phyloP scores from a whole-genome alignment of 2,329 filamentous ascomycete species.

The Aspergillus viridinutans region DNA sequence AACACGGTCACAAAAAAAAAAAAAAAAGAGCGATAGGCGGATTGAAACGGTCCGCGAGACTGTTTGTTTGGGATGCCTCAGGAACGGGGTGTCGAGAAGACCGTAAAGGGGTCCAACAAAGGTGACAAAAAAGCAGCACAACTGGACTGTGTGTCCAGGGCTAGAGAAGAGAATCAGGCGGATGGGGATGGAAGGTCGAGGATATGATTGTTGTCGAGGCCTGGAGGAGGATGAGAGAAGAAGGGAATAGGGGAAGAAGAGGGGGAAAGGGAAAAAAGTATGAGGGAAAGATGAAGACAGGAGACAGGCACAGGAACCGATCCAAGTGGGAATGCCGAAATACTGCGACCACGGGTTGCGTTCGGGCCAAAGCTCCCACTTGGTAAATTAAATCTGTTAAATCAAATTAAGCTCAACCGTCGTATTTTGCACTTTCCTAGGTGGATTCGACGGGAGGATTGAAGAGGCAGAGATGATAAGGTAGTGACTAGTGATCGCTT shows the following conservation, averaged over 20 bases:
- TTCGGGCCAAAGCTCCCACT: constrained; percentile 1
- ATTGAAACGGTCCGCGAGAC: neutral
- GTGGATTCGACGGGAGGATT: neutral
- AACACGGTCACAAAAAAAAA: constrained; percentile 23
- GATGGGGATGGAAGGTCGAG: neutral
- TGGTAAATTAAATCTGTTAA: neutral
- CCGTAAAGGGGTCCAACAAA: neutral
- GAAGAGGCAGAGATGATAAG: neutral
- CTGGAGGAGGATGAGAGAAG: constrained; percentile 3
- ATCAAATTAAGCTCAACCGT: neutral
- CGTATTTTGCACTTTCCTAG: neutral
- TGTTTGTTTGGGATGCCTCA: neutral
- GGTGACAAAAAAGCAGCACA: constrained; percentile 10
- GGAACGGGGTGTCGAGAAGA: neutral
- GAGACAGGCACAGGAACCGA: neutral
- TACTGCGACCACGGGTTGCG: constrained; percentile 6
- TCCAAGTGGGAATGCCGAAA: constrained; percentile 4
- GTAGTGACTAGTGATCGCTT: neutral
- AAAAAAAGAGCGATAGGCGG: neutral
- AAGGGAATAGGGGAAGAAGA: constrained; percentile 5
- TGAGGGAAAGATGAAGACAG: constrained; percentile 9
- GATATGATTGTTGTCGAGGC: constrained; percentile 6
- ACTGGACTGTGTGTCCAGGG: constrained; percentile 16
- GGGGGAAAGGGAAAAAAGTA: constrained; percentile 2
- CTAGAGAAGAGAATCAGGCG: constrained; percentile 7